A percentile compares a stretch with the other conserved stretches of the same genome.
These are phyloP conservation scores for Saccharomyces pastorianus DNA, from an alignment of 1,139 yeast genomes.

Conservation along the genomic window DNA sequence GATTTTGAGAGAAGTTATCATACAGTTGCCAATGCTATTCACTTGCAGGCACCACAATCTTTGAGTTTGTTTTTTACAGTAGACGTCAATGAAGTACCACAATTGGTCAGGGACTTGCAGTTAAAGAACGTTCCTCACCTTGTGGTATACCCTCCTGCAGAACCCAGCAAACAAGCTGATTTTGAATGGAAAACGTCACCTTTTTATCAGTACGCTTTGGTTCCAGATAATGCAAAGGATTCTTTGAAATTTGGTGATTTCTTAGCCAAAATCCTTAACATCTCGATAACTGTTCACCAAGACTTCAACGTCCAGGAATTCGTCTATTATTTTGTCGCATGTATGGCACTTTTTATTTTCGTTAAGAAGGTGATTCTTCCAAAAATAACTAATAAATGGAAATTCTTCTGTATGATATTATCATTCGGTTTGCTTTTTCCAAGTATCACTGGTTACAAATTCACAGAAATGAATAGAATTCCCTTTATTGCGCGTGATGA, in stretches of 20 bases:
- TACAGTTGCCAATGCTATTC: conserved; percentile 40
- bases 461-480: conserved; percentile 48
- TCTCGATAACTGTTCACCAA: conserved; percentile 38
- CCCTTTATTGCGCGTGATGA: conserved; percentile 55
- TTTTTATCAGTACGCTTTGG: conserved; percentile 32
- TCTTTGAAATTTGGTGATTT: conserved; percentile 46
- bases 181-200: conserved; percentile 27
- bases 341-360: conserved; percentile 40
- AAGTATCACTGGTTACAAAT: conserved; percentile 56
- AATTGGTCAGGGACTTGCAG: conserved; percentile 36
- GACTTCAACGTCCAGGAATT: conserved; percentile 39
- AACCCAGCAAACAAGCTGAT: conserved; percentile 9
- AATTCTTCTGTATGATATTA: conserved; percentile 34
- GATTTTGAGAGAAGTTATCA: conserved; percentile 37
- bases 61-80: conserved; percentile 42
- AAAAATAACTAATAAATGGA: conserved; percentile 32
- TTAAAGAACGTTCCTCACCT: conserved; percentile 52
- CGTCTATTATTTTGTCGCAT: conserved; percentile 39
- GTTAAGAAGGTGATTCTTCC: conserved; percentile 41
- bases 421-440: conserved; percentile 39
- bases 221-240: conserved; percentile 22
- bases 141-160: conserved; percentile 54
- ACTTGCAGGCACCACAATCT: conserved; percentile 36
- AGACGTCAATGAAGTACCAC: conserved; percentile 41
- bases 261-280: conserved; percentile 40